A percentile compares a stretch with the other conserved stretches of the same genome.
These are phyloP conservation scores for Pseudogymnoascus sp. DNA, from an alignment of 2,329 filamentous ascomycete genomes.

Conservation along the genomic window DNA sequence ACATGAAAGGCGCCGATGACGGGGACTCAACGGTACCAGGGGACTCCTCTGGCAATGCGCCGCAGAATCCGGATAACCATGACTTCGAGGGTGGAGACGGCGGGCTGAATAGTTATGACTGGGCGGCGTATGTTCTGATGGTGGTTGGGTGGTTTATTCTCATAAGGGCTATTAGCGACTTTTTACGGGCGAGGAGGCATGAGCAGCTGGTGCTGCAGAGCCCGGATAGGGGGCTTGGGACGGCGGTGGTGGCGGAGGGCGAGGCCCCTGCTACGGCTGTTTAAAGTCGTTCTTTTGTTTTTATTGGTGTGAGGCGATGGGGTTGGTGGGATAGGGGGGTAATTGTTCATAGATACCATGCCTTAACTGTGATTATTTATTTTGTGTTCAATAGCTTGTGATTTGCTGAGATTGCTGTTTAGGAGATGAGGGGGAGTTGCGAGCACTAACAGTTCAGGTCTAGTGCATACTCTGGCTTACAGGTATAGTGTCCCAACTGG, in stretches of 20 bases:
- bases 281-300: neutral
- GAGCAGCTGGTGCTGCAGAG: constrained; percentile 91
- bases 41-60: constrained; percentile 56
- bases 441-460: neutral
- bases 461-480: neutral
- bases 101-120: constrained; percentile 66
- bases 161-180: constrained; percentile 89
- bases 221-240: constrained; percentile 75
- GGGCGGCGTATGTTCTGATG: constrained; percentile 90
- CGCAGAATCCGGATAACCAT: constrained; percentile 82
- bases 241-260: constrained; percentile 79
- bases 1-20: constrained; percentile 64
- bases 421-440: neutral
- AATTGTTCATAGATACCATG: constrained; percentile 1
- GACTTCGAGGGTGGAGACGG: constrained; percentile 58
- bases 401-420: neutral
- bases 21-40: constrained; percentile 32
- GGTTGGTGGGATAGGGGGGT: constrained; percentile 1
- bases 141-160: constrained; percentile 97
- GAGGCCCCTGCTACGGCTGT: constrained; percentile 40
- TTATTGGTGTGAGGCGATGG: neutral
- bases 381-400: neutral
- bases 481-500: neutral
- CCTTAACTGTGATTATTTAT: neutral
- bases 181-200: constrained; percentile 76